Percentiles rank a stretch among this genome's conserved stretches.
These are phyloP conservation scores for Coemansia sp. DNA, from an alignment of 192 early-diverging fungal genomes.

Conservation along the genomic window DNA sequence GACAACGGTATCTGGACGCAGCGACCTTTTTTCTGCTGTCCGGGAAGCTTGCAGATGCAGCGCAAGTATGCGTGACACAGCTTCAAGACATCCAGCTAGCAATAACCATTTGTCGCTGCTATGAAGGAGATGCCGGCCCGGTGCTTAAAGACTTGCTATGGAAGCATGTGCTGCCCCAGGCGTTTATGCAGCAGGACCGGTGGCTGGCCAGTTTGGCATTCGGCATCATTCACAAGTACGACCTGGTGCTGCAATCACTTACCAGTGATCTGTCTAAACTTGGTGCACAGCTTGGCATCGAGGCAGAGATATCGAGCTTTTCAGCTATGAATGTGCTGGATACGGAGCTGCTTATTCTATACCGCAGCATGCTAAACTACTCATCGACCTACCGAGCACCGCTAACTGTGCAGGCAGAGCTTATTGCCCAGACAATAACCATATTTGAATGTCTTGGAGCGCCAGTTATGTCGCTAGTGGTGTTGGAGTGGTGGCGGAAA, in stretches of 20 bases:
- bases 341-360: conserved; percentile 48
- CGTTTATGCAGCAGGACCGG: conserved; percentile 32
- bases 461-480: conserved; percentile 51
- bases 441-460: conserved; percentile 53
- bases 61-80: conserved; percentile 88
- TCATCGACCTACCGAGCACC: conserved; percentile 45
- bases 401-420: conserved; percentile 38
- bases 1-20: conserved; percentile 90
- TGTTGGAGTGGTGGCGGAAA: conserved; percentile 51
- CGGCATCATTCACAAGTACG: conserved; percentile 38
- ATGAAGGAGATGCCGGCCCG: conserved; percentile 72
- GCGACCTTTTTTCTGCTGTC: conserved; percentile 94
- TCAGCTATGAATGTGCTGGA: conserved; percentile 43
- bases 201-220: conserved; percentile 52
- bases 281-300: conserved; percentile 30
- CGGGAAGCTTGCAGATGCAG: conserved; percentile 84
- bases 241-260: conserved; percentile 39
- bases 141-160: conserved; percentile 39
- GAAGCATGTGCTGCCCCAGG: conserved; percentile 40
- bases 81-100: conserved; percentile 91
- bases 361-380: conserved; percentile 45
- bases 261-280: conserved; percentile 35
- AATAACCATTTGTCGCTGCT: conserved; percentile 83
- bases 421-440: conserved; percentile 50
- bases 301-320: conserved; percentile 20